Base-by-base conservation (phyloP, 1,139 yeast genomes). In the Diutina siamensis region DNA sequence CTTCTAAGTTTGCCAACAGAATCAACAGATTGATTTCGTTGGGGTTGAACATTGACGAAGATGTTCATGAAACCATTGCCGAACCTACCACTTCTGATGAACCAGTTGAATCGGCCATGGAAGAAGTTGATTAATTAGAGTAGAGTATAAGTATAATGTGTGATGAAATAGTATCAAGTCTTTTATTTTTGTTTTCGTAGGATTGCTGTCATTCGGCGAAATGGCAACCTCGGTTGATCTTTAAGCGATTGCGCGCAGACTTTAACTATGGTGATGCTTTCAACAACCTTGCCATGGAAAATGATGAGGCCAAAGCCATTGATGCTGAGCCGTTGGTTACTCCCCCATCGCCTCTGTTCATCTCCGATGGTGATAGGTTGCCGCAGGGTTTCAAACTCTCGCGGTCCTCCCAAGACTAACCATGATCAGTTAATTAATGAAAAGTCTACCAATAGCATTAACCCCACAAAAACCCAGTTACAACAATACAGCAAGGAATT, bases 11-110 rank as follows among this genome's bases (percentile, higher is more conserved):
- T 65, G 97, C 99, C 58, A 74, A 85, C 61, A 88, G 99, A 80
- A 92, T 92, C 72, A 92, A 92, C 83, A 86, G 97, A 74, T 83
- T 92, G 72, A 89, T 92, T 63, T 86, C 97, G 50, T 82, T 92
- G 62, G 99, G 99, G 68, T 84, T 92, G 68, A 89, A 92, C 82
- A 88, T 92, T 63, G 98, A 92, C 60, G 97, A 89, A 68, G 85
- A 82, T 45, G 87, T 78, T 58, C 82, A 71, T 57, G 73, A 67
- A 54, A 61, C 69, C 50, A 47, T 44, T 28, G 68, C 71, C 51
- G 68, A 78, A 52, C 63, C 78, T 48, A 75, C 76, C 52, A 68
- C 73, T 53, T 64, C 80, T 52, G 65, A 79, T 51, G 80, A 76
- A 57, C 78, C 72, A 51, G 78, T 78, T 59, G 97, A 88, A 76